Evolutionary conservation across 148 eudicot species (phyloP).

Genomic region (Vaccinium corymbosum): DNA sequence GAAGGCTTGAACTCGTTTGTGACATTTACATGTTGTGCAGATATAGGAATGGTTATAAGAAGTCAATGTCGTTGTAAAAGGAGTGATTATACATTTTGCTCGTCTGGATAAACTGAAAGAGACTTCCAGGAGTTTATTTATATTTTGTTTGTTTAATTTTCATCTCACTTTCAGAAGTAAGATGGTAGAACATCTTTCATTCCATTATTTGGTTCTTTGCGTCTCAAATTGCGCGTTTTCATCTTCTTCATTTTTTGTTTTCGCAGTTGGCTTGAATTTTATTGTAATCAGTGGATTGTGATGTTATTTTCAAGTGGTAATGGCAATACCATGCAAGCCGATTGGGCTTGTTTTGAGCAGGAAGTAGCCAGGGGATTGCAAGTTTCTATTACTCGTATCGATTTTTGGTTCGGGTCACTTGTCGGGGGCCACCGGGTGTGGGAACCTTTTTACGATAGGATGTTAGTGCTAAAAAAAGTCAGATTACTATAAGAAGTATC

Average conservation of each 20-base stretch:
- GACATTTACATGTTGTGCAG: constrained; percentile 9
- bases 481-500: no score
- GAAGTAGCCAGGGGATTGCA: not conserved
- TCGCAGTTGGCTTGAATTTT: not conserved
- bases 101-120: constrained; percentile 7
- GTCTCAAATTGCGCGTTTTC: not conserved
- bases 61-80: not conserved
- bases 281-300: not conserved
- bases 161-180: not conserved
- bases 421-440: not conserved
- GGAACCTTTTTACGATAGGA: no score
- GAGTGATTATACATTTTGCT: not conserved
- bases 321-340: not conserved
- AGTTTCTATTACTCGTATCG: not conserved
- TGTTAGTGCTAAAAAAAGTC: no score
- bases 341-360: not conserved
- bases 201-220: not conserved
- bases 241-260: not conserved
- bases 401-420: not conserved
- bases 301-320: not conserved
- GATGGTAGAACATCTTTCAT: not conserved
- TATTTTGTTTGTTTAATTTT: not conserved
- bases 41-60: not conserved
- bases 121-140: not conserved
- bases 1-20: not conserved